Percentiles rank a stretch among this genome's conserved stretches.
Conservation (phyloP, 495 filamentous ascomycete species). For the Xylaria sp. region DNA sequence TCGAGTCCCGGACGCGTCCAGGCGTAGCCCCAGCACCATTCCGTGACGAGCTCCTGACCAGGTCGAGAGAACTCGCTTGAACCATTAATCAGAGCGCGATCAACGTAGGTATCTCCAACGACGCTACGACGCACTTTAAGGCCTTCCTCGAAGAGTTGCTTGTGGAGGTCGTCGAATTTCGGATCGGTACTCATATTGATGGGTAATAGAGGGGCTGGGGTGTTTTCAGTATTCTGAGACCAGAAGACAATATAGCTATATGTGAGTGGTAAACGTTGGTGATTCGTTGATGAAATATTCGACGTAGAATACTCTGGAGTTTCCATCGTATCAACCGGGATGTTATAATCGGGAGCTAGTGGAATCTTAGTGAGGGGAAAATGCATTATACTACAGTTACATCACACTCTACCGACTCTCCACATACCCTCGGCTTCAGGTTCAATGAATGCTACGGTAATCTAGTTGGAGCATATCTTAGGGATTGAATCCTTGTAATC, state of each 20-base stretch:
- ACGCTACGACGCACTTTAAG: constrained; percentile 59
- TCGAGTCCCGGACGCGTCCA: constrained; percentile 63
- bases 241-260: neutral
- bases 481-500: neutral
- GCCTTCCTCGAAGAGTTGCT: constrained; percentile 60
- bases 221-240: neutral
- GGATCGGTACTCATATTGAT: constrained; percentile 42
- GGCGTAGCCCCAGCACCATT: constrained; percentile 61
- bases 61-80: constrained; percentile 58
- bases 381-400: neutral
- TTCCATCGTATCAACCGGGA: neutral
- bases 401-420: constrained; percentile 13
- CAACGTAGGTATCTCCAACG: constrained; percentile 60
- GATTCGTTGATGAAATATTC: neutral
- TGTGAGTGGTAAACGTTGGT: neutral
- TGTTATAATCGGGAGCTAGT: neutral
- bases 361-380: constrained; percentile 6
- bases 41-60: constrained; percentile 61
- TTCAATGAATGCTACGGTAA: constrained; percentile 17
- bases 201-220: neutral
- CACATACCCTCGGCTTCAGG: constrained; percentile 2
- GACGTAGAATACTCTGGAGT: neutral
- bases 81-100: constrained; percentile 50
- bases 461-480: constrained; percentile 36
- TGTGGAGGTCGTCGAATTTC: constrained; percentile 48